Evolutionary conservation across 805 yeast genomes (phyloP), one percentile per base, ranked within the genome.

Genomic region (Scheffersomyces coipomensis): DNA sequence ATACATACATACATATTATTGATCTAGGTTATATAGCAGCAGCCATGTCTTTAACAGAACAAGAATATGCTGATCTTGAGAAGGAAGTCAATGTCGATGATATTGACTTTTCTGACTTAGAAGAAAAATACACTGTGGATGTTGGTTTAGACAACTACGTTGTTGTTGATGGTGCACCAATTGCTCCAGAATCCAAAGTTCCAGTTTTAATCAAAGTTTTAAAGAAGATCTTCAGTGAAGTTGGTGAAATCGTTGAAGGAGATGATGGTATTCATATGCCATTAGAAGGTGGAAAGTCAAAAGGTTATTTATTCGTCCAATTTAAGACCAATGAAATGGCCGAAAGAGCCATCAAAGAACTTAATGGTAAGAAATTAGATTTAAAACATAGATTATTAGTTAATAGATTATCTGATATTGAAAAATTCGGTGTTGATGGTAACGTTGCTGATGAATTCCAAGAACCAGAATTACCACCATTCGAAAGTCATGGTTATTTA

Each of bases 111-210:
- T 68, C 88, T 45, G 97, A 90, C 61, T 74, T 91, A 56, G 97
- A 91, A 62, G 81, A 75, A 41, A 73, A 87, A 64, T 88, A 76
- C 62, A 64, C 77, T 18, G 81, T 85, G 35, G 79, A 78, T 37
- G 67, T 74, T 42, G 78, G 81, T 36, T 73, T 86, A 41, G 96
- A 87, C 55, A 78, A 78, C 55, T 89, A 79, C 57, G 80, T 91
- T 42, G 86, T 91, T 22, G 85, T 88, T 37, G 97, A 89, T 60
- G 99, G 99, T 34, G 90, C 96, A 9, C 99, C 99, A 50, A 73
- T 88, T 45, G 96, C 96, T 19, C 96, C 97, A 42, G 95, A 84
- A 59, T 62, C 88, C 38, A 93, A 93, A 67, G 86, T 82, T 37
- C 86, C 88, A 40, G 80, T 86, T 42, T 76, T 93, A 58, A 77